A percentile compares a stretch with the other conserved stretches of the same genome.
Evolutionary conservation across 208 protist species (phyloP).

Genomic region (Leishmania braziliensis): DNA sequence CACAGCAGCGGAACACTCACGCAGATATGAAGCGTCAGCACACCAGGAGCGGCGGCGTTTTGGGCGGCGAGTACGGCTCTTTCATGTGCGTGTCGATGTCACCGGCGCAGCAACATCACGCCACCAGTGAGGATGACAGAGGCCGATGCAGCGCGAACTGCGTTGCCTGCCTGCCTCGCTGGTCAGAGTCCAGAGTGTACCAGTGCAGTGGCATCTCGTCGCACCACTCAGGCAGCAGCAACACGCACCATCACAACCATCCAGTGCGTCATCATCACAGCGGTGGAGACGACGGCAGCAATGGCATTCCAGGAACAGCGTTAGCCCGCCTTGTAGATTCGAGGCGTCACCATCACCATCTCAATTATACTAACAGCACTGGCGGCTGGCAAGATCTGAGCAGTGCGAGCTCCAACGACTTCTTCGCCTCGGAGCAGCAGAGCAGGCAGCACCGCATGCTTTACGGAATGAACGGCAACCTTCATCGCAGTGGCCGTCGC

Average conservation of each 20-base stretch:
- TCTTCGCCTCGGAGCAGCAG: neutral
- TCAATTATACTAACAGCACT: neutral
- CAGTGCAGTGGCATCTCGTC: neutral
- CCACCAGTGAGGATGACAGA: neutral
- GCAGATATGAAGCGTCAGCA: neutral
- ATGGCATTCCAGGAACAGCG: neutral
- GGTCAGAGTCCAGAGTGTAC: neutral
- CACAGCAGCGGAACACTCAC: neutral
- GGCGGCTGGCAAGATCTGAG: neutral
- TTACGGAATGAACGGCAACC: neutral
- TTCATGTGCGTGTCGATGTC: slow-evolving; percentile 1
- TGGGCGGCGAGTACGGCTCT: slow-evolving; percentile 15
- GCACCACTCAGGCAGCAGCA: neutral
- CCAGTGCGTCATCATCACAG: neutral
- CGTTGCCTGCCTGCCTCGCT: neutral
- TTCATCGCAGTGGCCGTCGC: neutral
- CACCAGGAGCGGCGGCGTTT: neutral
- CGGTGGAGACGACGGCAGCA: neutral
- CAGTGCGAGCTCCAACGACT: neutral
- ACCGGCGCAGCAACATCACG: neutral
- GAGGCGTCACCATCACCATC: neutral
- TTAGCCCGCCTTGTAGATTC: neutral
- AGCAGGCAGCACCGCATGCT: neutral
- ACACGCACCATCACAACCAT: neutral
- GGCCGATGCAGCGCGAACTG: neutral